Conservation (phyloP, 2,329 filamentous ascomycete genomes). For the Gliomastix tumulicola region DNA sequence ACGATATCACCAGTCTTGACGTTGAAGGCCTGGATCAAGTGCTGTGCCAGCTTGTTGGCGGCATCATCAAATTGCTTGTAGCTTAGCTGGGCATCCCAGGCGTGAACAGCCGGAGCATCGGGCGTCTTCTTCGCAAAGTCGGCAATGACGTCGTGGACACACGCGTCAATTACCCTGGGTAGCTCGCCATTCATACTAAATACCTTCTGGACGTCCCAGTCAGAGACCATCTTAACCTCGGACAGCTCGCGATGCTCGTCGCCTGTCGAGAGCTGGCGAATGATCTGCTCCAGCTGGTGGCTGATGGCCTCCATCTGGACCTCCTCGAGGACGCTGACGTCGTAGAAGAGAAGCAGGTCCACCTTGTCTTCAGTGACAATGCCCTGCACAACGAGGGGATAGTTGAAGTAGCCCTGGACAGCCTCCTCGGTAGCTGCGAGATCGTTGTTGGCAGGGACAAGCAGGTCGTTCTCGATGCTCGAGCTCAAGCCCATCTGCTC, state of each 20-base stretch:
- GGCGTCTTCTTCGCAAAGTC: conserved; percentile 9
- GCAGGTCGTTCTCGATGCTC: conserved; percentile 9
- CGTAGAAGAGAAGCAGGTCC: conserved; percentile 3
- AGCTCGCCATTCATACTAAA: neutral
- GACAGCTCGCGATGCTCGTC: conserved; percentile 8
- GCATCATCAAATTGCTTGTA: conserved; percentile 20
- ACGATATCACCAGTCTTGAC: neutral
- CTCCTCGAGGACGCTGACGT: neutral
- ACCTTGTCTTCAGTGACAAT: neutral
- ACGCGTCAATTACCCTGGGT: neutral
- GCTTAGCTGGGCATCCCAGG: conserved; percentile 32
- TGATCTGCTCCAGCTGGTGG: conserved; percentile 3
- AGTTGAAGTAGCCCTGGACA: conserved; percentile 5
- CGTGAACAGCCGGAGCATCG: conserved; percentile 22
- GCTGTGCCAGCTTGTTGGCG: neutral
- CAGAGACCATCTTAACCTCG: neutral
- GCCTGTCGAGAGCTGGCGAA: conserved; percentile 8
- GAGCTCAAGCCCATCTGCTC: neutral
- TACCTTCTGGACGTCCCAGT: neutral
- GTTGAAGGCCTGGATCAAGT: neutral
- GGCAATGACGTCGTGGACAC: conserved; percentile 1
- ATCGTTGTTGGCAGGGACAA: neutral
- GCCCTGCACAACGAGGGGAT: conserved; percentile 2
- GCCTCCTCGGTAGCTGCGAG: neutral
- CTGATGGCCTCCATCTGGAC: conserved; percentile 8